phyloP scores from a whole-genome alignment of 2,329 filamentous ascomycete genomes.

The Claviceps lovelessii region DNA sequence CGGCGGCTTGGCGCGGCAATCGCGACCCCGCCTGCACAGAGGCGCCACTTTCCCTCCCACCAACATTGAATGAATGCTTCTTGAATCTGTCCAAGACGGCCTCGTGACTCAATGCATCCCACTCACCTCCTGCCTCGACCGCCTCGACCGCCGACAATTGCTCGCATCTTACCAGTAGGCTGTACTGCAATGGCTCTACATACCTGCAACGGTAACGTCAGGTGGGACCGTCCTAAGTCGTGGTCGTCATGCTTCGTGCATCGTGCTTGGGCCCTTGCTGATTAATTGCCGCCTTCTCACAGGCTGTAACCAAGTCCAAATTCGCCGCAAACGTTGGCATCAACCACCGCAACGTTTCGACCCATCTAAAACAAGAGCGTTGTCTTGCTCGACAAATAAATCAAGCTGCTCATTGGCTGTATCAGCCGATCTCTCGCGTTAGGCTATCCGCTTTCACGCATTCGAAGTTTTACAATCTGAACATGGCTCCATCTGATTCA shows the following conservation, averaged over 20 bases:
- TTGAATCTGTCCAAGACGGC: neutral
- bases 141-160: neutral
- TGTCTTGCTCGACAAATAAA: conserved; percentile 1
- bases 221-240: neutral
- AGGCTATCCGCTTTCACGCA: neutral
- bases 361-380: neutral
- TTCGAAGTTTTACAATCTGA: neutral
- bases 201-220: neutral
- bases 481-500: neutral
- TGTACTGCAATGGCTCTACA: neutral
- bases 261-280: conserved; percentile 12
- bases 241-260: neutral
- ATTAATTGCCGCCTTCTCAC: conserved; percentile 23
- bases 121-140: neutral
- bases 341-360: neutral
- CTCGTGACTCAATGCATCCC: neutral
- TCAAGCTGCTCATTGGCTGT: conserved; percentile 6
- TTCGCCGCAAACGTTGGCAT: conserved; percentile 2
- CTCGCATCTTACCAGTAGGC: neutral
- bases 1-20: neutral
- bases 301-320: conserved; percentile 10
- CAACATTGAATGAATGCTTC: neutral
- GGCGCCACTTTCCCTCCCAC: neutral
- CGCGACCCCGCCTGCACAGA: neutral
- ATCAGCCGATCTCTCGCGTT: neutral